Percentiles rank a stretch among this genome's conserved stretches.
Conservation (phyloP, 2,329 filamentous ascomycete genomes). For the Alternaria sp. region DNA sequence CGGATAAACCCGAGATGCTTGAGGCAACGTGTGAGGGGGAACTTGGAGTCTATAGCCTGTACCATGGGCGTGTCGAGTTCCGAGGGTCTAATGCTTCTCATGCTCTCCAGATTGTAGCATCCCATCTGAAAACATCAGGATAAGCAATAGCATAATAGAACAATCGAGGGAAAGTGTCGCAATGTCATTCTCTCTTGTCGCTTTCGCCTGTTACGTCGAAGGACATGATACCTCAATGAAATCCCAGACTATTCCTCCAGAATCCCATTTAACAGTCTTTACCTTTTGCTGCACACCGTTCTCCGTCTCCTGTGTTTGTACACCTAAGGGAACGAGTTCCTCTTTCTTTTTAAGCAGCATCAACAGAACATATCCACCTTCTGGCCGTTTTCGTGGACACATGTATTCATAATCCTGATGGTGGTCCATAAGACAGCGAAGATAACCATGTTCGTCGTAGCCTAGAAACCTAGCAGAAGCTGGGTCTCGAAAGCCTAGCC, state of each 20-base stretch:
- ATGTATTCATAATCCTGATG: slow-evolving; percentile 8
- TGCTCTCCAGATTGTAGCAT: not conserved
- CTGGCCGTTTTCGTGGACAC: slow-evolving; percentile 13
- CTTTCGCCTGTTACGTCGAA: not conserved
- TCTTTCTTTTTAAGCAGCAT: not conserved
- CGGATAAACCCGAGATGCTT: not conserved
- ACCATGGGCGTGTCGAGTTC: not conserved
- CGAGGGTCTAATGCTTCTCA: not conserved
- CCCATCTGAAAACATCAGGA: not conserved
- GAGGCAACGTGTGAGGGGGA: not conserved
- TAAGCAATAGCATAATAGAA: not conserved
- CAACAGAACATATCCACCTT: slow-evolving; percentile 14
- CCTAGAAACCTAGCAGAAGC: slow-evolving; percentile 31
- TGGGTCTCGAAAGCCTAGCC: slow-evolving; percentile 52
- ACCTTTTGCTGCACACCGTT: slow-evolving; percentile 5
- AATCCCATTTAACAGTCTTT: slow-evolving; percentile 12
- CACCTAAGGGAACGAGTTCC: slow-evolving; percentile 11
- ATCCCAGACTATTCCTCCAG: slow-evolving; percentile 11
- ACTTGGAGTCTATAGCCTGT: not conserved
- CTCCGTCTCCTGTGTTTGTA: slow-evolving; percentile 5
- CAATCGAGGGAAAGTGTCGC: not conserved
- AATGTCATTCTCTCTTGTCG: not conserved
- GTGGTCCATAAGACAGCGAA: slow-evolving; percentile 5
- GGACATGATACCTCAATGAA: slow-evolving; percentile 13
- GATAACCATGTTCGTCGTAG: slow-evolving; percentile 5